Evolutionary conservation across 345 rosid genomes (phyloP), one percentile per base, ranked within the genome.

Genomic region (Acer saccharum): DNA sequence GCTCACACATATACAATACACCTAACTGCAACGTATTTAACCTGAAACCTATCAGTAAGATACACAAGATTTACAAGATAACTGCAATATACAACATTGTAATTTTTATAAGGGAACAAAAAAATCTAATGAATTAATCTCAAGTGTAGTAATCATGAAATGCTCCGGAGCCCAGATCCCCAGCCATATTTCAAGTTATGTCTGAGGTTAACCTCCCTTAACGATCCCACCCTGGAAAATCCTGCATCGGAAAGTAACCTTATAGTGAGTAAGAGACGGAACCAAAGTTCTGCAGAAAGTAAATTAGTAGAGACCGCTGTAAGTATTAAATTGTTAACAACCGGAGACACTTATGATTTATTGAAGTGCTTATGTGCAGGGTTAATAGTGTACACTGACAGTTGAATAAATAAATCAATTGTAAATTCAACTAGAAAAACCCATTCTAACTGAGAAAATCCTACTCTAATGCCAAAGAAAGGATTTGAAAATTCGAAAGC

Each of bases 241-340:
- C 81, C 88, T 85, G 83, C 79, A 77, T 43, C 50, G 69, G 35
- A 73, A 76, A 68, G 46, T 72, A 66, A 23, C 46, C 44, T 66
- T 68, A 35, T 43, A 12, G 20, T 78, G 57, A 61, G 44, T 58
- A 10, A 12, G 25, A 71, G 0, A 29, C 4, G 14, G 12, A 73
- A 46, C 17, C 16, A 21, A 4, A 71, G 9, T 43, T 61, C 12
- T 65, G 2, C 54, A 52, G 8, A 65, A 21, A 62, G 20, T 41
- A 21, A 46, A 50, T 3, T 50, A 13, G 17, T 50, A 50, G 17
- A 50, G 17, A 50, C 39, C 39, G 6, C 39, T 35, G 39, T 35
- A 35, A 13, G 55, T 14, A 50, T 50, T 11, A 2, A 50, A 12
- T 50, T 50, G 9, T 2, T 48, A 44, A 48, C 72, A 6, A 44